Evolutionary conservation across 2,329 filamentous ascomycete genomes (phyloP), one percentile per base, ranked within the genome.

Genomic region (Trichocomaceae sp.): DNA sequence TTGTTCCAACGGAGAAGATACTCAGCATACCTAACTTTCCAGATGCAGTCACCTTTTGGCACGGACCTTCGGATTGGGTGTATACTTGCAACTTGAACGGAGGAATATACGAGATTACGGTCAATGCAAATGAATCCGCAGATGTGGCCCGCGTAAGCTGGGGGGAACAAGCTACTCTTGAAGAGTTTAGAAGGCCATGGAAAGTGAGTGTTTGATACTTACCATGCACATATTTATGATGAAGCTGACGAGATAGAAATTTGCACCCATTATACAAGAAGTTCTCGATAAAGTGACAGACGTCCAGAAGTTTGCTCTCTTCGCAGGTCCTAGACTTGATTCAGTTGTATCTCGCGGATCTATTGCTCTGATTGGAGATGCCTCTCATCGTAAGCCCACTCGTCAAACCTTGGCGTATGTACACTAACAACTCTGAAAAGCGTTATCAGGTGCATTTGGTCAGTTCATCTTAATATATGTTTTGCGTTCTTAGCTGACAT

Each of bases 41-140:
- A 44, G 57, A 49, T 5, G 52, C 58, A 2, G 75, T 72, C 0
- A 66, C 66, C 2, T 77, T 74, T 75, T 77, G 75, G 75, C 73
- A 76, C 60, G 67, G 70, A 2, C 69, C 72, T 2, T 64, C 65
- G 0, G 71, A 71, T 2, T 75, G 77, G 52, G 69, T 75, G 2
- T 77, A 75, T 20, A 52, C 50, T 5, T 52, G 50, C 41, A 35
- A 31, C 9, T 23, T 52, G 23, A 35, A 35, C 22, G 23, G 29
- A 19, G 47, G 47, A 15, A 50, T 47, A 8, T 57, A 57, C 29
- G 52, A 57, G 46, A 50, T 57, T 39, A 57, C 55, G 6, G 26
- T 35, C 29, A 55, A 50, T 46, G 55, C 46, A n/a, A 20, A 5
- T 6, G 55, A 57, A 17, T 26, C 45, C 19, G 47, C 26, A 45